Conservation (phyloP, 2,329 filamentous ascomycete genomes). For the Colletotrichum navitas region DNA sequence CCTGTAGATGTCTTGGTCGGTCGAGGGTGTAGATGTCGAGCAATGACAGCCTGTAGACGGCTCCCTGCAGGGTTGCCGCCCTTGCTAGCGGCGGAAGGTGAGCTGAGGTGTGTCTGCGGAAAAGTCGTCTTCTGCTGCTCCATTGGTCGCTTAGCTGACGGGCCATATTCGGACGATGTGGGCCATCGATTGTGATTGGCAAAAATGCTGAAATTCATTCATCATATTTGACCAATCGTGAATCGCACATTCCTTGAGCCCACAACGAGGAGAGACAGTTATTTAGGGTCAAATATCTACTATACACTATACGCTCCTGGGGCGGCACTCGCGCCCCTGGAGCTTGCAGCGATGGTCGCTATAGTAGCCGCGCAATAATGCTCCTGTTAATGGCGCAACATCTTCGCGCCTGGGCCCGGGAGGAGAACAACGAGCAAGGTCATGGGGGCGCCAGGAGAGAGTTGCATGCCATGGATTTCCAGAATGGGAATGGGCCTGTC, state of each 20-base stretch:
- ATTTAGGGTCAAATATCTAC: background rate
- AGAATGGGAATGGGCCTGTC: conserved; percentile 28
- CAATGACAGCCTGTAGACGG: conserved; percentile 51
- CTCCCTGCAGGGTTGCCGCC: conserved; percentile 46
- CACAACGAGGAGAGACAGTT: conserved; percentile 29
- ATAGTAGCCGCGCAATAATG: conserved; percentile 16
- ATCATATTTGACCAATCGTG: conserved; percentile 36
- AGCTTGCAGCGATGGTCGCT: conserved; percentile 8
- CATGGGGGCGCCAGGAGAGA: conserved; percentile 29
- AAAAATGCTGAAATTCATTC: conserved; percentile 31
- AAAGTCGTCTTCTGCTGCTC: conserved; percentile 46
- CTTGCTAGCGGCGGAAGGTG: conserved; percentile 47
- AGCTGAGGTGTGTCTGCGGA: conserved; percentile 52
- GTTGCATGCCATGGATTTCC: conserved; percentile 25
- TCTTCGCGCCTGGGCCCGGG: conserved; percentile 1
- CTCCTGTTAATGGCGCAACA: conserved; percentile 31
- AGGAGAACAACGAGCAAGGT: conserved; percentile 24
- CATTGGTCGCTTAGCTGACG: conserved; percentile 48
- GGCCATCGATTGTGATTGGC: conserved; percentile 38
- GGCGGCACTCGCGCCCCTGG: conserved; percentile 19
- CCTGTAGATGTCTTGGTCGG: conserved; percentile 23
- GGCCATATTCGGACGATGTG: conserved; percentile 41
- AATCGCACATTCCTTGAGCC: background rate
- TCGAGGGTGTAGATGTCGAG: conserved; percentile 49
- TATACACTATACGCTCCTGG: background rate